These are phyloP conservation scores for Malus sylvestris DNA, from an alignment of 306 rosid genomes.

Conservation along the genomic window DNA sequence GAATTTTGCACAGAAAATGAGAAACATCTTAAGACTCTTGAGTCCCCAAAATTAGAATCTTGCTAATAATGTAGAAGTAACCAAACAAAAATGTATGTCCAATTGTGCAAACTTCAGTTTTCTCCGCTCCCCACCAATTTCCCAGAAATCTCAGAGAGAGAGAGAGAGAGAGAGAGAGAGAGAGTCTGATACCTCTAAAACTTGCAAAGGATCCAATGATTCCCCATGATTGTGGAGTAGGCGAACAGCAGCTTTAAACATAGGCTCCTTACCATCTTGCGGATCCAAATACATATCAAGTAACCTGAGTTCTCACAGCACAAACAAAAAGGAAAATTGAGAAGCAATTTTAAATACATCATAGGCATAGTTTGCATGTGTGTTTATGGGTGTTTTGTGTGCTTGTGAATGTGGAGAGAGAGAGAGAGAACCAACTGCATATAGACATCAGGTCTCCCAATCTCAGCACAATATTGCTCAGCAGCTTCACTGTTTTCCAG, in stretches of 20 bases:
- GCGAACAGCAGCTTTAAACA: constrained; percentile 98
- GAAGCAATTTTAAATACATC: background rate
- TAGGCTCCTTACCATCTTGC: constrained; percentile 95
- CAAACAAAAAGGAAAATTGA: constrained; percentile 12
- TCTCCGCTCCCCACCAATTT: background rate
- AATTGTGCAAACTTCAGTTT: background rate
- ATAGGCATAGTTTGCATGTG: background rate
- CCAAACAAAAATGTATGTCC: background rate
- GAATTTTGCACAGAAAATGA: constrained; percentile 8
- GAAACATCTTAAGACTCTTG: background rate
- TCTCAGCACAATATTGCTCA: constrained; percentile 96
- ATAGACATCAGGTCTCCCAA: constrained; percentile 95
- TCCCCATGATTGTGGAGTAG: constrained; percentile 99
- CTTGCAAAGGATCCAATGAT: constrained; percentile 89
- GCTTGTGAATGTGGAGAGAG: background rate
- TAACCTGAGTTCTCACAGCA: constrained; percentile 46
- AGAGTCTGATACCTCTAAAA: constrained; percentile 63
- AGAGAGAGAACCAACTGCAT: constrained; percentile 69
- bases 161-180: constrained; percentile 7
- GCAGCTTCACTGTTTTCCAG: constrained; percentile 97
- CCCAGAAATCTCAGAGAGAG: background rate
- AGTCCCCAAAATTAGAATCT: background rate
- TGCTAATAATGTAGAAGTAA: background rate
- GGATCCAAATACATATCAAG: constrained; percentile 99
- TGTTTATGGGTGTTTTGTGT: background rate